Base-by-base conservation (phyloP, 2,329 filamentous ascomycete species). In the Pseudogymnoascus sp. region DNA sequence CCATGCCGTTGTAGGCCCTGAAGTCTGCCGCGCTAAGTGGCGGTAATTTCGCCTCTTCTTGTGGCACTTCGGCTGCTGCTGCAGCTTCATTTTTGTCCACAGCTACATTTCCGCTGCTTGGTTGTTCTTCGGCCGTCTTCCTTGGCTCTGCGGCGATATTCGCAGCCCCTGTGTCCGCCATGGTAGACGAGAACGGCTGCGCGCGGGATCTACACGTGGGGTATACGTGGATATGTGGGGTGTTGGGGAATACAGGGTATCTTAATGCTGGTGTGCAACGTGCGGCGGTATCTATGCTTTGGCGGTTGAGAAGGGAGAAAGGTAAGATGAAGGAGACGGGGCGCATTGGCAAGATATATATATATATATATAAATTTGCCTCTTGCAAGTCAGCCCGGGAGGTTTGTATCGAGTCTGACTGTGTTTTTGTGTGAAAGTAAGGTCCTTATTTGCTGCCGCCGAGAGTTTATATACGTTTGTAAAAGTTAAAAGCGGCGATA, bases 1-100 rank as follows among this genome's bases (percentile, higher is more conserved):
- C 81, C 75, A 87, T 75, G n/a, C 75, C 74, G 67, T 87, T 87
- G 67, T 85, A 87, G n/a, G 74, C 70, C 57, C 76, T 74, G 64
- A 85, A 87, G 58, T 88, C 84, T 47, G 76, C 74, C 2, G 80
- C 69, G 3, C 78, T 81, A 43, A 88, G 74, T 63, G 82, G 80
- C 0, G 83, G 81, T 1, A 84, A 60, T 22, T 43, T 39, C n/a
- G 38, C 35, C 8, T 59, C 47, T 22, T 57, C 60, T 53, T 53
- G 9, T 53, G 28, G 47, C 47, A 8, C 18, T 25, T 50, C 47
- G 15, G 47, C 47, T 9, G 47, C 47, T 53, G 47, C 3, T 33
- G n/a, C 47, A 18, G 18, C 18, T 35, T 30, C 53, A 7, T 6
- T 41, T 35, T 33, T 60, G 8, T 60, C 47, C 25, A 41, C 35